phyloP scores from a whole-genome alignment of 257 asterid species.

The Plantago major region DNA sequence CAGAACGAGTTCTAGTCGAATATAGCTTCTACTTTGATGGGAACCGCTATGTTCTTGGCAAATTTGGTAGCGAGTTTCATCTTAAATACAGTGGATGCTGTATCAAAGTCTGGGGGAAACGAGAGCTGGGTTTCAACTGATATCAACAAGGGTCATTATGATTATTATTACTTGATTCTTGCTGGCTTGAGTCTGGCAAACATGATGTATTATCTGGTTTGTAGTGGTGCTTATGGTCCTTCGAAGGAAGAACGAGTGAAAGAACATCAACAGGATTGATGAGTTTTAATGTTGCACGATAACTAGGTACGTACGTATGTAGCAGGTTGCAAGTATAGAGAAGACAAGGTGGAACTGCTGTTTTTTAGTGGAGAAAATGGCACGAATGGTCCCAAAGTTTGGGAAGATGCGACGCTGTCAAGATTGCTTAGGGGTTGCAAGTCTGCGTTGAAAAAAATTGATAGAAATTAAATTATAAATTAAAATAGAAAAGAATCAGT shows the following conservation, averaged over 20 bases:
- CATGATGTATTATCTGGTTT: conserved; percentile 45
- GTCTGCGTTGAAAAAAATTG: no score
- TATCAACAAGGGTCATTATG: conserved; percentile 61
- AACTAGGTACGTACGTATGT: no score
- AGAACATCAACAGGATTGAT: conserved; percentile 18
- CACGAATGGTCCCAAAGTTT: no score
- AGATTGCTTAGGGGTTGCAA: no score
- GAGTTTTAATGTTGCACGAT: background rate
- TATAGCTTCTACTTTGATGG: conserved; percentile 42
- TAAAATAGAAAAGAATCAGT: no score
- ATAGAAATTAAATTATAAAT: no score
- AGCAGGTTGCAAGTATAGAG: no score
- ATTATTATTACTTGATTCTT: conserved; percentile 58
- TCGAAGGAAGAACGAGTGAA: conserved; percentile 19
- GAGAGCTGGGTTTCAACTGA: conserved; percentile 65
- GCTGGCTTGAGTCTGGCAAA: conserved; percentile 49
- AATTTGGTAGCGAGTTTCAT: conserved; percentile 49
- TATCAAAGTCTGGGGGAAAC: conserved; percentile 37
- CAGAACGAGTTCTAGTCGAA: conserved; percentile 79
- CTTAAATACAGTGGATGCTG: conserved; percentile 31
- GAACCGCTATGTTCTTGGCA: conserved; percentile 38
- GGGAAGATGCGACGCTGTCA: no score
- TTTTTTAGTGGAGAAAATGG: no score
- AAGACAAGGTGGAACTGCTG: no score
- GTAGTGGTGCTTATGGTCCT: conserved; percentile 51